Conservation (phyloP, 2,329 filamentous ascomycete genomes). For the Aphanoascus verrucosus region DNA sequence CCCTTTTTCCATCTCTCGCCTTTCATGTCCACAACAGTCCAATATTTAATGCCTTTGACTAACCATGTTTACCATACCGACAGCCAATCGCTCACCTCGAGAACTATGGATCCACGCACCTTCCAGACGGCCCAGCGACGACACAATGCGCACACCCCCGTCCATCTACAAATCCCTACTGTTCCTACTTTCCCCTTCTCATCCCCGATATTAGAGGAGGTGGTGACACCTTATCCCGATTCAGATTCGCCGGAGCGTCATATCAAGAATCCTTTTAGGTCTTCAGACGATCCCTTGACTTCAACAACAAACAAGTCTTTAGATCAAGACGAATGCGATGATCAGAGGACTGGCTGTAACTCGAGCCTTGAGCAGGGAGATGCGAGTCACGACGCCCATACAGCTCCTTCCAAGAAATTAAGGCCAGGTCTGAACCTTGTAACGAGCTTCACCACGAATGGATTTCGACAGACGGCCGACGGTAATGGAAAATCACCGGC, state of each 20-base stretch:
- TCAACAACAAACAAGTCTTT: neutral
- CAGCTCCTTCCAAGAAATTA: constrained; percentile 21
- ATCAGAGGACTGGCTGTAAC: constrained; percentile 1
- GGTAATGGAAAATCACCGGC: neutral
- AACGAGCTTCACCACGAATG: constrained; percentile 29
- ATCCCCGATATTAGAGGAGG: constrained; percentile 36
- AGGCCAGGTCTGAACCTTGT: constrained; percentile 35
- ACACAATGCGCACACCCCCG: neutral
- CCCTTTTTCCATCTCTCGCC: neutral
- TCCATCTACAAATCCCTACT: constrained; percentile 5
- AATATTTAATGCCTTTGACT: neutral
- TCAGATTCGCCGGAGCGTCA: constrained; percentile 23
- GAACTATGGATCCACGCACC: neutral
- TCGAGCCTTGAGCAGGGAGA: neutral
- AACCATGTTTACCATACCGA: neutral
- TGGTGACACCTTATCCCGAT: constrained; percentile 30
- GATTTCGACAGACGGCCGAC: constrained; percentile 3
- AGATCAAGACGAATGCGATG: neutral
- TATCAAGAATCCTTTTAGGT: constrained; percentile 25
- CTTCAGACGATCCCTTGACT: constrained; percentile 20
- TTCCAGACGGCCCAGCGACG: neutral
- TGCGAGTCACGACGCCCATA: constrained; percentile 13
- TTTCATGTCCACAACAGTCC: neutral
- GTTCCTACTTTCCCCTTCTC: constrained; percentile 34
- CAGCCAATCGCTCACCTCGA: neutral